These are phyloP conservation scores for Paecilomyces sp. DNA, from an alignment of 2,329 filamentous ascomycete species.

Conservation along the genomic window DNA sequence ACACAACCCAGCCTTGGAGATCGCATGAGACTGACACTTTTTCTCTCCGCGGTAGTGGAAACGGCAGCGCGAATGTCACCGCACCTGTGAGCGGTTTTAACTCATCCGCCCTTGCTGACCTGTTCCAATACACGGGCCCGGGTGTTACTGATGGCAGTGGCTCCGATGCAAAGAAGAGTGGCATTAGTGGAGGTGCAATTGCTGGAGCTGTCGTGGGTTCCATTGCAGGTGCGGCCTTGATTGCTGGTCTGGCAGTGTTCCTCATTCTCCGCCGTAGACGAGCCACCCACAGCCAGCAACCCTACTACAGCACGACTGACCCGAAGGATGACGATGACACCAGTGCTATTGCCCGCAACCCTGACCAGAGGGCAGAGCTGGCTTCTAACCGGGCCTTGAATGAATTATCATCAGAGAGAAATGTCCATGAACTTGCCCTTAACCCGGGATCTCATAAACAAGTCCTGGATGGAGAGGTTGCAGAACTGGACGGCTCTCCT, in stretches of 20 bases:
- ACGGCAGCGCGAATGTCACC: background rate
- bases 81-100: background rate
- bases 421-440: background rate
- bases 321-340: background rate
- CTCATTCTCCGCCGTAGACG: background rate
- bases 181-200: background rate
- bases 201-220: background rate
- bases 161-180: background rate
- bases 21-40: background rate
- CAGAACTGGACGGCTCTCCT: background rate
- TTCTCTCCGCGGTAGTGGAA: background rate
- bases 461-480: background rate
- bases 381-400: background rate
- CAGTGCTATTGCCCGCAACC: background rate
- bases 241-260: conserved; percentile 3
- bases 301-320: background rate
- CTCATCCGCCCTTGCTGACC: background rate
- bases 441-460: background rate
- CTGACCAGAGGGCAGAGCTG: background rate
- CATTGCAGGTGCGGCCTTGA: conserved; percentile 11
- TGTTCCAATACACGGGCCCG: background rate
- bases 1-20: background rate
- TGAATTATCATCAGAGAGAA: background rate
- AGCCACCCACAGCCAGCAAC: background rate
- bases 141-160: background rate